Conservation (phyloP, 106 monocot genomes). For the Amphibolis antarctica region DNA sequence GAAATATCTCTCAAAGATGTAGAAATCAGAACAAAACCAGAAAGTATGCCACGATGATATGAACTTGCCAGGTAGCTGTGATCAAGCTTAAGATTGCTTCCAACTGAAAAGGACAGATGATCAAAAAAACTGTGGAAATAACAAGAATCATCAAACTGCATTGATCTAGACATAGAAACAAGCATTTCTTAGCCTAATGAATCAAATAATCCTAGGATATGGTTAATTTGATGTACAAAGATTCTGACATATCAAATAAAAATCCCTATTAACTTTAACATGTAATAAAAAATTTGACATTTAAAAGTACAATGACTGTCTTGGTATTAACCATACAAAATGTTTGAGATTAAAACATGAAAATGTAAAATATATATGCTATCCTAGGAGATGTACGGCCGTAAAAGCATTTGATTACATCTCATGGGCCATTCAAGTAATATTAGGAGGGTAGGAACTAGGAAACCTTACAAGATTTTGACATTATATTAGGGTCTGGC, state of each 20-base stretch:
- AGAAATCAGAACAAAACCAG: slow-evolving; percentile 66
- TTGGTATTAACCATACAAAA: too few species aligned
- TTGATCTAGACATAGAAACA: not conserved
- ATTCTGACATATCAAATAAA: not conserved
- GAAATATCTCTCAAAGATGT: slow-evolving; percentile 38
- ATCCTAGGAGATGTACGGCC: too few species aligned
- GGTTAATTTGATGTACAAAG: not conserved
- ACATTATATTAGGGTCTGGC: too few species aligned
- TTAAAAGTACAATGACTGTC: too few species aligned
- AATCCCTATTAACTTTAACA: not conserved
- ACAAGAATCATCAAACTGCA: not conserved
- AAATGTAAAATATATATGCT: too few species aligned
- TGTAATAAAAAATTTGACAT: too few species aligned
- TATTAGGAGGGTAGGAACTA: too few species aligned
- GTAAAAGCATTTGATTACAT: too few species aligned
- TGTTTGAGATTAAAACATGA: too few species aligned
- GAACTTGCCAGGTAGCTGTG: slow-evolving; percentile 73
- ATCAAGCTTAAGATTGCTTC: slow-evolving; percentile 54
- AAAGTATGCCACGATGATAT: slow-evolving; percentile 84
- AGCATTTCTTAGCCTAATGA: not conserved
- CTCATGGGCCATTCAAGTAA: too few species aligned
- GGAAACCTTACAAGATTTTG: too few species aligned
- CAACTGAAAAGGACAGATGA: slow-evolving; percentile 13
- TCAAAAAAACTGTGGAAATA: not conserved
- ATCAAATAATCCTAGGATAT: not conserved